Base-by-base conservation (phyloP, 768 basidiomycete genomes). In the Leucosporidium yakuticum region DNA sequence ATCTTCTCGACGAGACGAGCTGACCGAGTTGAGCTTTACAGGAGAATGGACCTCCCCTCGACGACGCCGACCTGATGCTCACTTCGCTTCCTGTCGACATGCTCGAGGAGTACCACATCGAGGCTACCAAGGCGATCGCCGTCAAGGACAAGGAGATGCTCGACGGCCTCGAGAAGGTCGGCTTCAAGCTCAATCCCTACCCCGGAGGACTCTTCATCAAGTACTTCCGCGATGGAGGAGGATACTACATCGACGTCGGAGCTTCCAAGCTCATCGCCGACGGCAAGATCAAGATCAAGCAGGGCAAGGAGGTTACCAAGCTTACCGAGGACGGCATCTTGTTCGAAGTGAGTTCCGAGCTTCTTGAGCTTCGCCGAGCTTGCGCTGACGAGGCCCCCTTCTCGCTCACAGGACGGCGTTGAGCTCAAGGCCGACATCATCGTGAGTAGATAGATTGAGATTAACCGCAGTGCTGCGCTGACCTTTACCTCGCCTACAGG, bases 231-330 rank as follows among this genome's bases (percentile, higher is more conserved):
- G 59, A 65, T 34, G 69, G 72, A 12, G 75, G 74, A 39, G 72
- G 71, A 11, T 74, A 76, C 73, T 76, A 76, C 60, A 75, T 76
- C 56, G 74, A 75, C n/a, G 60, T 63, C n/a, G 62, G 62, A 4
- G 62, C 62, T 21, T 54, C 51, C 4, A 36, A 54, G 49, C 32
- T 63, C n/a, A 59, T 44, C 32, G 56, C 56, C 55, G 85, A 87
- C 73, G 86, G 86, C 8, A 84, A 85, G 74, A 86, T 88, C 80
- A 87, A 87, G 76, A 77, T 88, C 64, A 88, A 88, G 79, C 85
- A 83, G 77, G 85, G 85, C 64, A 78, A 79, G 58, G 78, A 80
- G 56, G 83, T 88, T 63, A 76, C 81, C 63, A 75, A 75, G 27
- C 84, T 85, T 75, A 82, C 79, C 3, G 70, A 79, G 54, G 74